A percentile compares a stretch with the other conserved stretches of the same genome.
Evolutionary conservation across 768 basidiomycete species (phyloP).

Genomic region (Leccinum obscurum): DNA sequence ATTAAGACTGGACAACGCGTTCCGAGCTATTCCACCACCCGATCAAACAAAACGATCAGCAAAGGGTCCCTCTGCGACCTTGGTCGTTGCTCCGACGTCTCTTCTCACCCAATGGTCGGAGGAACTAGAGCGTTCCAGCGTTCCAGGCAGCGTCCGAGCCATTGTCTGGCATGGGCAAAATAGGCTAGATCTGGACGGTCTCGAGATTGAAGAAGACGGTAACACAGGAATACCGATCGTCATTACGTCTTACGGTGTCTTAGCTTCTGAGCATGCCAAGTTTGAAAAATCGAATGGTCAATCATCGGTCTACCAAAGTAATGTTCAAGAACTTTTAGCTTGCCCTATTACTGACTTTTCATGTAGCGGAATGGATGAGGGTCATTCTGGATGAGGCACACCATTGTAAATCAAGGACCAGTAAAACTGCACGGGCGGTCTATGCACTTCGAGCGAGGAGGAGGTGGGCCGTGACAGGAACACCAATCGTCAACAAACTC

Average conservation of each 20-base stretch:
- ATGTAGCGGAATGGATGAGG: constrained; percentile 74
- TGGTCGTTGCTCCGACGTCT: constrained; percentile 92
- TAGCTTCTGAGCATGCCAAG: constrained; percentile 86
- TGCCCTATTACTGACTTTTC: constrained; percentile 9
- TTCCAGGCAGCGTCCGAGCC: constrained; percentile 61
- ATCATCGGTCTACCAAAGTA: constrained; percentile 74
- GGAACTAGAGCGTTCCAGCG: constrained; percentile 84
- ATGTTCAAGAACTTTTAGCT: constrained; percentile 18
- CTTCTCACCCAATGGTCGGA: constrained; percentile 92
- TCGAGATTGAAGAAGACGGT: constrained; percentile 55
- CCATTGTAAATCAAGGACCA: constrained; percentile 86
- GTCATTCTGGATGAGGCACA: constrained; percentile 94
- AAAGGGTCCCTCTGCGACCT: constrained; percentile 58
- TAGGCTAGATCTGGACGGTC: constrained; percentile 65
- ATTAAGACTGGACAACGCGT: constrained; percentile 61
- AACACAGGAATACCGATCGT: constrained; percentile 68
- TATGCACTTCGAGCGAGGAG: constrained; percentile 78
- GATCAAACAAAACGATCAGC: constrained; percentile 30
- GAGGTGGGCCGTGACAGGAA: constrained; percentile 93
- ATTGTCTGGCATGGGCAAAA: constrained; percentile 90
- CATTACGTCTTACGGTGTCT: constrained; percentile 88
- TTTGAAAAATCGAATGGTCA: constrained; percentile 50
- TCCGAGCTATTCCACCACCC: constrained; percentile 45
- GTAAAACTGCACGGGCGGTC: constrained; percentile 85
- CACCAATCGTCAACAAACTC: constrained; percentile 92